phyloP scores from a whole-genome alignment of 768 basidiomycete species.

The Podaxis rugospora region DNA sequence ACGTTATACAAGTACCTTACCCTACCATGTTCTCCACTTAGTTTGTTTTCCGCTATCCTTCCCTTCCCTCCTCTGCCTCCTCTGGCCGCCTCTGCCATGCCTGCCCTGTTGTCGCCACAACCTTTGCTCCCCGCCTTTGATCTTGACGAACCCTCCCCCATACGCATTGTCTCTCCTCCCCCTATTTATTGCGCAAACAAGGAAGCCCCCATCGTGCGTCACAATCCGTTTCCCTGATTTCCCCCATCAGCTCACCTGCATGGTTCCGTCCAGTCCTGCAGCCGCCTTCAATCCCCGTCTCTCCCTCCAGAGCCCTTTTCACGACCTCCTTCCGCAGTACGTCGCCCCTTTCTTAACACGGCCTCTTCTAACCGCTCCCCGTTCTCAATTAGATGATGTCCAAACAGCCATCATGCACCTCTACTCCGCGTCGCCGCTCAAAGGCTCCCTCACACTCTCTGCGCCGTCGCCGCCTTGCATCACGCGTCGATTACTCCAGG shows the following conservation, averaged over 20 bases:
- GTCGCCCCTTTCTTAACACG: constrained; percentile 11
- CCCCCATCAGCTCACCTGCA: neutral
- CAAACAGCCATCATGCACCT: constrained; percentile 19
- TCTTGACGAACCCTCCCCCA: constrained; percentile 2
- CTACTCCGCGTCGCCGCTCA: constrained; percentile 34
- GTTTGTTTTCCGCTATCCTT: constrained; percentile 15
- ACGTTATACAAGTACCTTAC: neutral
- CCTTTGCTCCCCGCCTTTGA: constrained; percentile 13
- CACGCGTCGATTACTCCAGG: constrained; percentile 21
- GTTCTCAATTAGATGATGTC: constrained; percentile 9
- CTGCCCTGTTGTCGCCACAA: constrained; percentile 23
- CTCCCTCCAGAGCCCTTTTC: constrained; percentile 18
- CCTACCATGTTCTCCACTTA: constrained; percentile 40
- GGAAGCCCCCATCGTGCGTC: neutral
- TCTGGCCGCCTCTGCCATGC: constrained; percentile 2
- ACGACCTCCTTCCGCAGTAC: constrained; percentile 6
- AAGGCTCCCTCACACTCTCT: constrained; percentile 22
- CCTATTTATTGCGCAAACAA: neutral
- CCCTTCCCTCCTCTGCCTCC: constrained; percentile 10
- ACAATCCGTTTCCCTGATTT: neutral
- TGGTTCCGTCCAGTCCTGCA: constrained; percentile 15
- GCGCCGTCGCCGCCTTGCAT: constrained; percentile 26
- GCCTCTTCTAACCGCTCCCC: constrained; percentile 2
- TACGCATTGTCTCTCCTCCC: neutral
- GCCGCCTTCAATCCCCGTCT: constrained; percentile 25